Evolutionary conservation across 192 early-diverging fungal genomes (phyloP), one percentile per base, ranked within the genome.

Genomic region (Ambispora gerdemannii): DNA sequence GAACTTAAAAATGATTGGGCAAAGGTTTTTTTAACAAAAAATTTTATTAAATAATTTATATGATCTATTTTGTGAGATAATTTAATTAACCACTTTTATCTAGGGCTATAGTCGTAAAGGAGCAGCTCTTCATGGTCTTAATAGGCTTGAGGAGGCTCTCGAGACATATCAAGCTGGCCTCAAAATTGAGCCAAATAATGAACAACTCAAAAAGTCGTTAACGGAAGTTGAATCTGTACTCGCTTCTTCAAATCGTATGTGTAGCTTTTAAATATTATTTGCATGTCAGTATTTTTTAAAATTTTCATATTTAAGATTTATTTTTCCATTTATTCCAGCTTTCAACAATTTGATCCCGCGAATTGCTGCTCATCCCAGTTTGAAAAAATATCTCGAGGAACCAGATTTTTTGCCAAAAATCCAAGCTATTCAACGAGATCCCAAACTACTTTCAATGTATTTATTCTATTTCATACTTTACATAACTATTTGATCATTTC

Each of bases 101-200:
- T 65, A 65, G 63, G 78, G 94, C 22, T 96, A 96, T 82, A 86
- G 89, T 53, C 89, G 94, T 76, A 91, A 93, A 79, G 94, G 91
- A 20, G 90, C 92, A 30, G 94, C 94, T 19, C 88, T 93, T 38
- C 86, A 86, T 71, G 93, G 93, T 32, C 75, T 94, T 51, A 83
- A 81, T 6, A 72, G 82, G 50, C 80, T 86, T 32, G 79, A 79
- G 32, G 90, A 92, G 50, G 94, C 94, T 25, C 83, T 80, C n/a
- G 87, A 89, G 30, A 86, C 87, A 4, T 96, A 93, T 75, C 78
- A 89, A 64, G 82, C 71, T 35, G 93, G 92, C 36, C 86, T 96
- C 69, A 84, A 88, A 74, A 22, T 90, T 51, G 94, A 96, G 59
- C 92, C 93, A 27, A 79, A 74, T 59, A 96, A 92, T 74, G 86